phyloP scores from a whole-genome alignment of 1,139 yeast species.

The Pichia sp. region DNA sequence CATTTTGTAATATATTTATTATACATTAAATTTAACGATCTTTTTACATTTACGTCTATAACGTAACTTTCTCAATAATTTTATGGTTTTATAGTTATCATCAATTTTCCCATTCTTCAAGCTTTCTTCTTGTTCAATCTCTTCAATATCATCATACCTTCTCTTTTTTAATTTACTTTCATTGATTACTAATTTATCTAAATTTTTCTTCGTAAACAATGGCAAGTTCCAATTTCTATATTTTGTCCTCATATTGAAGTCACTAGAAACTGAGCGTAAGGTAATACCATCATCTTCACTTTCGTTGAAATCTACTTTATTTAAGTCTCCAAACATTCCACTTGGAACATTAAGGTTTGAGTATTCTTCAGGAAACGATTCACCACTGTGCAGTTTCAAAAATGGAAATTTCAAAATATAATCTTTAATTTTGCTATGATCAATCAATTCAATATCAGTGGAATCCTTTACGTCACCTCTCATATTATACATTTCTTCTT shows the following conservation, averaged over 20 bases:
- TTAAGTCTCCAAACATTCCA: background rate
- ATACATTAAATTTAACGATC: conserved; percentile 18
- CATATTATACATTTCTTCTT: conserved; percentile 55
- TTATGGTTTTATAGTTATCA: background rate
- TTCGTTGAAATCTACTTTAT: background rate
- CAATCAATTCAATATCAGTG: conserved; percentile 35
- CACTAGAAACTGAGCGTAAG: conserved; percentile 10
- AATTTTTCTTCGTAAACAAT: conserved; percentile 39
- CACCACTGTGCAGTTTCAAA: conserved; percentile 29
- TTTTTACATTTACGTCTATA: conserved; percentile 11
- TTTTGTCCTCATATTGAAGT: conserved; percentile 6
- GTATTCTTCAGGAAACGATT: conserved; percentile 9
- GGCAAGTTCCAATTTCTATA: conserved; percentile 37
- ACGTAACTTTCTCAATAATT: conserved; percentile 15
- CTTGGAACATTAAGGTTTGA: conserved; percentile 3
- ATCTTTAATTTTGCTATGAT: conserved; percentile 53
- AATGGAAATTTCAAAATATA: conserved; percentile 46
- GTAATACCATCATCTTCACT: conserved; percentile 18
- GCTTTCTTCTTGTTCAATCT: background rate
- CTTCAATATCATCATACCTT: conserved; percentile 9
- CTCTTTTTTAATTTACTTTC: conserved; percentile 18
- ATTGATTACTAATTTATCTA: conserved; percentile 31
- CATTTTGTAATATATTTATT: background rate
- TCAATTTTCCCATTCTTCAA: background rate
- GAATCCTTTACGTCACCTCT: conserved; percentile 18